Conservation (phyloP, 208 protist species). For the Acanthamoeba lenticulata region DNA sequence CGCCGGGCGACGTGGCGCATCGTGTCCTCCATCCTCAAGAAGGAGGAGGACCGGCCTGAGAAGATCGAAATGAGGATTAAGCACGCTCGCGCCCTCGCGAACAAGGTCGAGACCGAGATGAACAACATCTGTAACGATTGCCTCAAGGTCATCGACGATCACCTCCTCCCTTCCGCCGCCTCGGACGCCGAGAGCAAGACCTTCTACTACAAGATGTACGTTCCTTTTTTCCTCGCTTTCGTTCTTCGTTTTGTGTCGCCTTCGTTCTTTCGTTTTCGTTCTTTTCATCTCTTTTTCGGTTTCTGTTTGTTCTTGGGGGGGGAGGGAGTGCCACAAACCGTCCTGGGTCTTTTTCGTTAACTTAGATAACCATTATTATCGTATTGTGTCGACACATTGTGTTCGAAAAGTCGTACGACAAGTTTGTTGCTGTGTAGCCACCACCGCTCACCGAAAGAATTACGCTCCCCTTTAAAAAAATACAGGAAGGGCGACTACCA, state of each 20-base stretch:
- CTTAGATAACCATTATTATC: too few relatives aligned
- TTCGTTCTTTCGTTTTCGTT: conserved; percentile 2
- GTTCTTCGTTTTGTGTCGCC: not conserved
- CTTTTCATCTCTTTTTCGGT: not conserved
- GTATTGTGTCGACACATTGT: too few relatives aligned
- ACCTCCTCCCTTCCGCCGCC: conserved; percentile 93
- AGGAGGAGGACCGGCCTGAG: conserved; percentile 88
- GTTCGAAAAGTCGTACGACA: not conserved
- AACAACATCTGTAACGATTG: conserved; percentile 96
- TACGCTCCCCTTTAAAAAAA: not conserved
- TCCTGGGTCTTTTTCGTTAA: too few relatives aligned
- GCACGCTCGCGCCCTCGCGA: conserved; percentile 85
- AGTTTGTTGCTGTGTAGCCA: too few relatives aligned
- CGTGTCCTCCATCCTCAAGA: conserved; percentile 95
- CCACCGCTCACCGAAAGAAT: not conserved
- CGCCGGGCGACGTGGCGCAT: conserved; percentile 97
- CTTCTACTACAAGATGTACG: conserved; percentile 91
- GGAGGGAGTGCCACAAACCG: too few relatives aligned
- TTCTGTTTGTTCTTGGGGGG: too few relatives aligned
- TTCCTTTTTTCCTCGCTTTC: not conserved
- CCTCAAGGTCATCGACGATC: conserved; percentile 94
- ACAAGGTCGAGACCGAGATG: conserved; percentile 96
- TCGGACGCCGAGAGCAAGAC: conserved; percentile 85
- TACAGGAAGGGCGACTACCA: conserved; percentile 90
- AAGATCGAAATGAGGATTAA: conserved; percentile 45